phyloP scores from a whole-genome alignment of 2,329 filamentous ascomycete genomes.

The Penicillium sp. region DNA sequence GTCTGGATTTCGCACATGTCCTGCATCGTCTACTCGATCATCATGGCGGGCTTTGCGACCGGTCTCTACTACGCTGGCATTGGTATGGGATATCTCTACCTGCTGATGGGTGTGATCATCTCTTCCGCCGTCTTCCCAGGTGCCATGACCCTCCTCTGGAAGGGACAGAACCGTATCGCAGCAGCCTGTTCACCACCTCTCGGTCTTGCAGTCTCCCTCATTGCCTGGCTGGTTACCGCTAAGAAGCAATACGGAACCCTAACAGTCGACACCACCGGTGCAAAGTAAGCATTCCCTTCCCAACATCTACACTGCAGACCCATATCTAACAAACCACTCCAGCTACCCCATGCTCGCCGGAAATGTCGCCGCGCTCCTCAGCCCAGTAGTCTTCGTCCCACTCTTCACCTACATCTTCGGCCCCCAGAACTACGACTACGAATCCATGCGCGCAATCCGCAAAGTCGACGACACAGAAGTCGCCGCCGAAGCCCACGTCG shows the following conservation, averaged over 20 bases:
- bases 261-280: constrained; percentile 70
- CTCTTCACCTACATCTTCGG: constrained; percentile 69
- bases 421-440: constrained; percentile 80
- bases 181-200: constrained; percentile 68
- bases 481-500: constrained; percentile 60
- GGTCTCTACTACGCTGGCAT: constrained; percentile 73
- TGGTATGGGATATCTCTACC: constrained; percentile 82
- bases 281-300: constrained; percentile 53
- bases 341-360: constrained; percentile 79
- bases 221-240: constrained; percentile 75
- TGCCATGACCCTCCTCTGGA: constrained; percentile 76
- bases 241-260: constrained; percentile 67
- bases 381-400: constrained; percentile 71
- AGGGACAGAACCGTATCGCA: constrained; percentile 72
- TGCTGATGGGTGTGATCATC: constrained; percentile 91
- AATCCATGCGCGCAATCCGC: constrained; percentile 76
- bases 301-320: background rate
- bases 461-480: constrained; percentile 75
- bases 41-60: constrained; percentile 76
- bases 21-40: constrained; percentile 70
- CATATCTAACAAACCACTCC: background rate
- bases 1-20: constrained; percentile 76
- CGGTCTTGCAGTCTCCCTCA: constrained; percentile 66
- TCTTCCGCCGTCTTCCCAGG: constrained; percentile 80
- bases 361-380: constrained; percentile 78